Conservation (phyloP, 192 early-diverging fungal genomes). For the Umbelopsis vinacea region DNA sequence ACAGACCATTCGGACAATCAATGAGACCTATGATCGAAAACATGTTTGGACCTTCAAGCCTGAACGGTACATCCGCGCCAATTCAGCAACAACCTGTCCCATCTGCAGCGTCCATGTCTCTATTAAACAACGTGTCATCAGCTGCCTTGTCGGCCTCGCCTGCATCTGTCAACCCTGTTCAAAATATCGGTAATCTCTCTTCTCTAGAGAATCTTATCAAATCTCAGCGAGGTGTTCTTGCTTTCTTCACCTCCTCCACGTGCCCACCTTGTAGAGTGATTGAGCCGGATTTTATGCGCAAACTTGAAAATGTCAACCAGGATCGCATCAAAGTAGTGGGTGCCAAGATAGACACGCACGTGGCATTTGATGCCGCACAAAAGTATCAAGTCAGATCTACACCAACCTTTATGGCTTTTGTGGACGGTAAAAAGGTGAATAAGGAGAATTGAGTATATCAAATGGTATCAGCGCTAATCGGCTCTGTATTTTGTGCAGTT, state of each 20-base stretch:
- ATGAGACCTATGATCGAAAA: conserved; percentile 69
- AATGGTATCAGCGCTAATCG: neutral
- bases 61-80: neutral
- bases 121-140: conserved; percentile 30
- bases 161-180: conserved; percentile 30
- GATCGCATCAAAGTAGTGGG: conserved; percentile 59
- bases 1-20: conserved; percentile 62
- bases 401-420: conserved; percentile 76
- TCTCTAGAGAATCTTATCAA: conserved; percentile 50
- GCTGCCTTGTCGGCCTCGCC: conserved; percentile 30
- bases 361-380: conserved; percentile 56
- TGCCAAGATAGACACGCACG: conserved; percentile 62
- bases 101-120: conserved; percentile 27
- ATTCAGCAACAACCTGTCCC: conserved; percentile 25
- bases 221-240: conserved; percentile 57
- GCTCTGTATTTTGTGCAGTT: conserved; percentile 27
- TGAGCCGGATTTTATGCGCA: conserved; percentile 59
- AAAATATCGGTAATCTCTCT: conserved; percentile 43
- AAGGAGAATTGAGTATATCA: neutral
- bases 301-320: conserved; percentile 50
- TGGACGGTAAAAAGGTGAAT: conserved; percentile 54
- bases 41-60: conserved; percentile 61
- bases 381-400: conserved; percentile 63
- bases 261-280: conserved; percentile 76
- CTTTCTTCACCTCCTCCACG: conserved; percentile 70